These are phyloP conservation scores for Arctostaphylos glauca DNA, from an alignment of 148 eudicot genomes.

Conservation along the genomic window DNA sequence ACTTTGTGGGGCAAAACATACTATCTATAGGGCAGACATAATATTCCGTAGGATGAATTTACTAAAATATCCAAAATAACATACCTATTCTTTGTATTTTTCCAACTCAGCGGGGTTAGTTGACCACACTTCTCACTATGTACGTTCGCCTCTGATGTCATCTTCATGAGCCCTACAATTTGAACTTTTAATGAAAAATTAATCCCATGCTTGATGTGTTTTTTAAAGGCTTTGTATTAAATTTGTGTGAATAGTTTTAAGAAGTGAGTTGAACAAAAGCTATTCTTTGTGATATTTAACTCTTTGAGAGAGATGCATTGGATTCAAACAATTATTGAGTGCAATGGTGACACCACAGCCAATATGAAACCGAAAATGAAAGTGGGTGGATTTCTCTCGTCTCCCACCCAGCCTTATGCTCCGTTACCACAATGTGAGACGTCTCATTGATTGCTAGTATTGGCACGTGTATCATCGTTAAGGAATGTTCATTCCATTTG, in stretches of 20 bases:
- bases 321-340: not conserved
- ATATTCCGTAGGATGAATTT: no score
- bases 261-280: not conserved
- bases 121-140: no score
- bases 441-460: not conserved
- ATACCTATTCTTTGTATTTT: no score
- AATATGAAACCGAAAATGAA: not conserved
- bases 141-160: no score
- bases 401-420: not conserved
- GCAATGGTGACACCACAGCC: not conserved
- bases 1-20: no score
- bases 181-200: not conserved
- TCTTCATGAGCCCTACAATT: not conserved
- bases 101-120: no score
- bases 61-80: no score
- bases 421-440: not conserved
- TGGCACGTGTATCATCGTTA: not conserved
- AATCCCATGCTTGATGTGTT: not conserved
- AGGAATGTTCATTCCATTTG: not conserved
- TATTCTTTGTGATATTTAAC: not conserved
- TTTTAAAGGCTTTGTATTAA: not conserved
- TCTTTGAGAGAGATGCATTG: not conserved
- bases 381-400: not conserved
- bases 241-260: not conserved
- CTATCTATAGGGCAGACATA: no score